Percentiles rank a stretch among this genome's conserved stretches.
Evolutionary conservation across 1,284 basidiomycete genomes (phyloP).

Genomic region (Trichosporon ovoides): DNA sequence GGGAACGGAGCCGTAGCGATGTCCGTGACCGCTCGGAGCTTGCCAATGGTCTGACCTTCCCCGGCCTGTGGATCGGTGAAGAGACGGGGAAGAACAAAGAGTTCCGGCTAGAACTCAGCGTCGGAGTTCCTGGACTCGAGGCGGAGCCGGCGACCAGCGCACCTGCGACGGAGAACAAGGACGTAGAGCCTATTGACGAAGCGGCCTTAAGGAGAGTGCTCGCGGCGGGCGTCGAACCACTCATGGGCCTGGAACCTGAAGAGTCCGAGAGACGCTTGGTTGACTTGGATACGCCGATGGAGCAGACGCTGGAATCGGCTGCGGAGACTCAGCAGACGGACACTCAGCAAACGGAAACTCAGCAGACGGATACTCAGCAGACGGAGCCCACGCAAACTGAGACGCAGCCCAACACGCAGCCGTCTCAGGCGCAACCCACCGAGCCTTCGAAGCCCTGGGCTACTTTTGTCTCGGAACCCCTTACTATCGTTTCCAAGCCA

Average conservation of each 20-base stretch:
- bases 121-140: constrained; percentile 21
- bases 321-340: background rate
- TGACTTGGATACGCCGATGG: background rate
- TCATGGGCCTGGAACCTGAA: constrained; percentile 8
- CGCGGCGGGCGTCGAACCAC: background rate
- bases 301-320: background rate
- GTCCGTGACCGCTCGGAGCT: constrained; percentile 26
- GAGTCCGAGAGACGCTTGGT: background rate
- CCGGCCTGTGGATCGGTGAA: constrained; percentile 37
- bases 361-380: background rate
- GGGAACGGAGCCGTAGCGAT: constrained; percentile 19
- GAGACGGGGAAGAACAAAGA: constrained; percentile 34
- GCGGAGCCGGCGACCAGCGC: background rate
- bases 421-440: background rate
- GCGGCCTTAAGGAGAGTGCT: constrained; percentile 11
- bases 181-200: constrained; percentile 7
- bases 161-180: background rate
- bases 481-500: constrained; percentile 93
- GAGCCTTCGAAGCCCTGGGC: constrained; percentile 59
- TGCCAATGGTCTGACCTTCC: constrained; percentile 32
- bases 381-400: background rate
- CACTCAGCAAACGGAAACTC: background rate
- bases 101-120: constrained; percentile 34
- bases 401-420: background rate
- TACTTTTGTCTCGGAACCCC: constrained; percentile 81